Conservation (phyloP, 177 flowering plant genomes). For the Tripterygium wilfordii region DNA sequence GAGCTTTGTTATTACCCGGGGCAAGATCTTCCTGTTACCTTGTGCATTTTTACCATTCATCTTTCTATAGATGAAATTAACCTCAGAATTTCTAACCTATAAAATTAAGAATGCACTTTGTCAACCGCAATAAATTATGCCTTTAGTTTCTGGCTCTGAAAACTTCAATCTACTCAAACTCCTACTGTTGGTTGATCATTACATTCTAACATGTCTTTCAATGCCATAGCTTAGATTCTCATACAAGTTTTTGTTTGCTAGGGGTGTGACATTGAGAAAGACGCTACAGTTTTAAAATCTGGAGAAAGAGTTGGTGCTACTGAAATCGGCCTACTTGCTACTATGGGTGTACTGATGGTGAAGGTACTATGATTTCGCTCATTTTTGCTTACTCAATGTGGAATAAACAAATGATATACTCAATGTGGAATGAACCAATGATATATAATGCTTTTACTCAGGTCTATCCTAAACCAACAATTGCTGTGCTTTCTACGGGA, state of each 20-base stretch:
- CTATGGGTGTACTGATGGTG: slow-evolving; percentile 61
- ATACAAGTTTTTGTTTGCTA: slow-evolving; percentile 8
- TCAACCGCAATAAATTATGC: too few species aligned
- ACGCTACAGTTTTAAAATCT: slow-evolving; percentile 45
- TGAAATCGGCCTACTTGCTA: slow-evolving; percentile 83
- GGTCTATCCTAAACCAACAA: slow-evolving; percentile 73
- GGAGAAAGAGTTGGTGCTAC: slow-evolving; percentile 75
- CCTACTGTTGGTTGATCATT: too few species aligned
- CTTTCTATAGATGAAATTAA: too few species aligned
- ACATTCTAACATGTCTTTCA: too few species aligned
- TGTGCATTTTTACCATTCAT: too few species aligned
- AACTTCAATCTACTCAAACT: too few species aligned
- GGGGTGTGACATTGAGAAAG: slow-evolving; percentile 76
- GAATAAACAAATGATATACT: neutral
- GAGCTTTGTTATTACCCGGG: too few species aligned
- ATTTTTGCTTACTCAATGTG: slow-evolving; percentile 1
- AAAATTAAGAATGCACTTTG: too few species aligned
- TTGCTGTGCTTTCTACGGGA: slow-evolving; percentile 96
- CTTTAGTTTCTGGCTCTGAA: too few species aligned
- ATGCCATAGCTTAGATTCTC: neutral
- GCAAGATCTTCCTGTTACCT: too few species aligned
- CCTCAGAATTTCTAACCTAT: too few species aligned
- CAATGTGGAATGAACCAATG: slow-evolving; percentile 1
- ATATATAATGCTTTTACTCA: slow-evolving; percentile 16
- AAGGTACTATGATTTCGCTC: slow-evolving; percentile 36